A percentile compares a stretch with the other conserved stretches of the same genome.
Conservation (phyloP, 495 filamentous ascomycete species). For the Cairneyella variabilis region DNA sequence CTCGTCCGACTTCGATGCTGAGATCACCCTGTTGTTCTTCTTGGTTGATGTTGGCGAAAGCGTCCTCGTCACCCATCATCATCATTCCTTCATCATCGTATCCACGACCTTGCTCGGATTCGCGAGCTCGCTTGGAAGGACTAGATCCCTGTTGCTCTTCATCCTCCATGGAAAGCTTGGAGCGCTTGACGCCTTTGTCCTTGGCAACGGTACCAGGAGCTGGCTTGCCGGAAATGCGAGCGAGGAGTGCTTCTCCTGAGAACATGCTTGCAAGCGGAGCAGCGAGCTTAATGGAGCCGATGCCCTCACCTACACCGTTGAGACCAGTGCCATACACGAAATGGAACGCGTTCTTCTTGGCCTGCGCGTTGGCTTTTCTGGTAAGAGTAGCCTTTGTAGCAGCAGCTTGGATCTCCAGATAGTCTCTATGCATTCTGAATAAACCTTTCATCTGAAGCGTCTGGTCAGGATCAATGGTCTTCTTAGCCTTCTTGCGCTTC, state of each 20-base stretch:
- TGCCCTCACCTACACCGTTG: constrained; percentile 50
- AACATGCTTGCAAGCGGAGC: constrained; percentile 52
- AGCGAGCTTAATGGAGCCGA: constrained; percentile 34
- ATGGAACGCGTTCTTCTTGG: constrained; percentile 53
- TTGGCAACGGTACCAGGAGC: not conserved
- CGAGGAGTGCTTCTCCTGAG: constrained; percentile 49
- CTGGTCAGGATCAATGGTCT: constrained; percentile 13
- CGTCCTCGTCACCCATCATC: constrained; percentile 35
- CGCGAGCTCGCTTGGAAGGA: constrained; percentile 13
- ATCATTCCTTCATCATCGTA: constrained; percentile 33
- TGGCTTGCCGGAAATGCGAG: constrained; percentile 36
- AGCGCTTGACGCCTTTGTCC: constrained; percentile 38
- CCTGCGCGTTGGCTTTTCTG: constrained; percentile 34
- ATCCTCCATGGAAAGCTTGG: constrained; percentile 13
- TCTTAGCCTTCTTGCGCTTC: constrained; percentile 10
- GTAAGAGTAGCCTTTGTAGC: constrained; percentile 14
- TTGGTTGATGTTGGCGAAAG: constrained; percentile 20
- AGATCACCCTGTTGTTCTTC: no score
- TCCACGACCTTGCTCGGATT: constrained; percentile 33
- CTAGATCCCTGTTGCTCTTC: constrained; percentile 29
- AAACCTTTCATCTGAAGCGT: constrained; percentile 18
- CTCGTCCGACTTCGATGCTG: constrained; percentile 54
- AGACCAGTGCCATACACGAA: constrained; percentile 53
- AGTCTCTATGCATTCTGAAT: constrained; percentile 19
- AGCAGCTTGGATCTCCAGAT: constrained; percentile 23